Evolutionary conservation across 176 grass and related monocot genomes (phyloP), one percentile per base, ranked within the genome.

Genomic region (Musa acuminata): DNA sequence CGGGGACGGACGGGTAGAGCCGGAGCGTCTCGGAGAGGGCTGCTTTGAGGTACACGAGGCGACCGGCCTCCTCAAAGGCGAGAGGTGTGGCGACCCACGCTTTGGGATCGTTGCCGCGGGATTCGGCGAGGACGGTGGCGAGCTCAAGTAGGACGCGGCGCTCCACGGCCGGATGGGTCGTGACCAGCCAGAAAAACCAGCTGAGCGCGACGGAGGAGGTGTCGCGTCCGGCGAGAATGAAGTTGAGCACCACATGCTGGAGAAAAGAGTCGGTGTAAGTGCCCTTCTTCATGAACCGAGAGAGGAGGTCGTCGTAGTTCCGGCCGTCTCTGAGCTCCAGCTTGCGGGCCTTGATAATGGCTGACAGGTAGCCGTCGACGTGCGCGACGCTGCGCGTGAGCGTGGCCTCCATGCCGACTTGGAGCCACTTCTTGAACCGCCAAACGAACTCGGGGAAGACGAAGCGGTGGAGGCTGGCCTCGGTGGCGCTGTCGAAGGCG

Each of bases 11-110:
- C 1, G 93, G 93, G 83, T 97, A 97, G 25, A 97, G 87, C 14
- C 93, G 93, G 49, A 97, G 90, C 5, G 93, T 87, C 76, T 97
- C 93, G 21, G 93, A 97, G 12, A 97, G 83, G 26, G 93, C 90
- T 2, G 93, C 93, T 75, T 98, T 98, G 73, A 98, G 95, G 84
- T 94, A 98, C 35, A 94, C 88, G 6, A 98, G 82, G 55, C 89
- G 70, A 80, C 94, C 95, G 7, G 89, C 85, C 89, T 98, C 95
- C 72, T 98, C 95, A 58, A 94, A 98, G 1, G 82, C 89, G 65
- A 98, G 87, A 1, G 95, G 88, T 20, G 69, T 2, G 1, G 21
- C 43, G 23, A 80, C 17, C 78, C 78, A 80, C 22, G 73, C 19
- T 13, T 82, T 29, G 24, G 53, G 25, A 74, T 80, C 27, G 17